Evolutionary conservation across 1,284 basidiomycete species (phyloP), one percentile per base, ranked within the genome.

Genomic region (Moniliophthora roreri): DNA sequence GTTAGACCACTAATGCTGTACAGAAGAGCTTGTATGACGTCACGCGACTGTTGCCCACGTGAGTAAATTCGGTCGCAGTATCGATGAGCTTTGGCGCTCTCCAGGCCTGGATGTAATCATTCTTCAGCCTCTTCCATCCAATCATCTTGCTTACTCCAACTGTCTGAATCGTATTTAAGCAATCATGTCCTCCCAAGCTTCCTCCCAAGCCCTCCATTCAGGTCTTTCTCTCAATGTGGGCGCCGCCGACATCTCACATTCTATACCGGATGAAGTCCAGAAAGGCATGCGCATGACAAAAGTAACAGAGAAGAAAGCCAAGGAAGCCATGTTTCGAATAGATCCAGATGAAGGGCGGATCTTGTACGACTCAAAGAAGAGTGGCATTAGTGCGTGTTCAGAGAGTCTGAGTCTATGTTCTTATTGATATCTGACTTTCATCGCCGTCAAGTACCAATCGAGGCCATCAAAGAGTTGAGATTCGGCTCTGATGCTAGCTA

Each of bases 401-500:
- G 34, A 32, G 41, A 18, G 3, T 34, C n/a, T n/a, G n/a, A n/a
- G n/a, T n/a, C n/a, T n/a, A 26, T 51, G 41, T 34, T 26, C 37
- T 28, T 41, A 20, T 23, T 20, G 39, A 41, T 55, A 26, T 52
- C 52, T 35, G 44, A 15, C n/a, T 35, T 55, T 47, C 26, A 36
- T 18, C 26, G 8, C 44, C 38, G 26, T 44, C 32, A 55, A 92
- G 94, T 97, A 52, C 88, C 91, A 3, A 89, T 98, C 60, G 92
- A 93, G 67, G 85, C 84, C 60, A 94, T 99, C 67, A 90, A 94
- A 58, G 95, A 98, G 65, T 82, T 99, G 8, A 89, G 96, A 11
- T 82, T 89, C 6, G 91, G 87, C 42, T 64, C 82, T 9, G 82
- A 91, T 57, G 84, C 92, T 24, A 76, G 88, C 34, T 89, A 90